phyloP scores from a whole-genome alignment of 257 asterid species.

The Paraleonurus japonicus region DNA sequence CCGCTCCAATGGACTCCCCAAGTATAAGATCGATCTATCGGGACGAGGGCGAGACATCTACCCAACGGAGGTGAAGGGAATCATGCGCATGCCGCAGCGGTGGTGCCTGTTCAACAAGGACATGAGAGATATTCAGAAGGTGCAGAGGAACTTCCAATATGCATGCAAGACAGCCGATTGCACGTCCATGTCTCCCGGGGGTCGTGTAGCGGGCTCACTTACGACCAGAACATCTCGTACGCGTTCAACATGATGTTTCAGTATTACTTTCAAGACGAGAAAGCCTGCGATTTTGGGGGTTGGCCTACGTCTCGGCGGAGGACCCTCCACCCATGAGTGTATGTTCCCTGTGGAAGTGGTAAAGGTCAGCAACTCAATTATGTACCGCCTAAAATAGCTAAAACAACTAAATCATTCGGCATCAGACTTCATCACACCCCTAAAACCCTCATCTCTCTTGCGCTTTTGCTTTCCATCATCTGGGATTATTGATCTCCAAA shows the following conservation, averaged over 20 bases:
- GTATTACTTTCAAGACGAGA: conserved; percentile 18
- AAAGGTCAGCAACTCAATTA: conserved; percentile 18
- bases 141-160: neutral
- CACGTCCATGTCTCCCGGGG: conserved; percentile 24
- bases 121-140: neutral
- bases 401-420: neutral
- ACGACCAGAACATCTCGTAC: conserved; percentile 18
- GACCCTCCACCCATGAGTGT: conserved; percentile 37
- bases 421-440: neutral
- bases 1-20: conserved; percentile 38
- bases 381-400: neutral
- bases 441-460: neutral
- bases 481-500: neutral
- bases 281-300: conserved; percentile 24
- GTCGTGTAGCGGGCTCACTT: conserved; percentile 30
- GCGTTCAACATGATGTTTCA: conserved; percentile 40
- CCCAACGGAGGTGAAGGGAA: conserved; percentile 31
- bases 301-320: conserved; percentile 6
- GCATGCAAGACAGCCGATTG: conserved; percentile 28
- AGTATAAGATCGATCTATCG: conserved; percentile 41
- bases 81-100: conserved; percentile 35
- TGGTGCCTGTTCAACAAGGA: conserved; percentile 34
- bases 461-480: neutral
- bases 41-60: conserved; percentile 33
- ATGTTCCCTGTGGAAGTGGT: conserved; percentile 46